Percentiles rank a stretch among this genome's conserved stretches.
Evolutionary conservation across 148 eudicot genomes (phyloP).

Genomic region (Tetragonia tetragonoides): DNA sequence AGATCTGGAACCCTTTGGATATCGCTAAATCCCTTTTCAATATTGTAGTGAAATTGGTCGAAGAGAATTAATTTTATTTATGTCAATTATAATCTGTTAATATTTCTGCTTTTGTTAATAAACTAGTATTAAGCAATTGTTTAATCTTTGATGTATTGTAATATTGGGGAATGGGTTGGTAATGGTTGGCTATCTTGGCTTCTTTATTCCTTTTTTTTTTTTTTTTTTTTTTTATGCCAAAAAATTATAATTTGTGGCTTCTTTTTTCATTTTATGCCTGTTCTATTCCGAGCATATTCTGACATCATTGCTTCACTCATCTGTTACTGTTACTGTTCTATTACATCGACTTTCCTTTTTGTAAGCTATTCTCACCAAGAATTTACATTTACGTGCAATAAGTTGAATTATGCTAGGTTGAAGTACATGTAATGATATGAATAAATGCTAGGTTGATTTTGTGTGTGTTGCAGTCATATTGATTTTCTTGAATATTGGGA

Average conservation of each 20-base stretch:
- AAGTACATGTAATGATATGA: neutral
- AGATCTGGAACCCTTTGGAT: conserved; percentile 16
- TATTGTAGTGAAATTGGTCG: neutral
- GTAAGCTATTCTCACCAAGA: neutral
- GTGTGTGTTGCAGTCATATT: neutral
- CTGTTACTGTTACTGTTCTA: conserved; percentile 8
- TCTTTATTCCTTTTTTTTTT: neutral
- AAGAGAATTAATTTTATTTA: neutral
- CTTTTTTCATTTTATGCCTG: neutral
- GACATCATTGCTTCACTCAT: neutral
- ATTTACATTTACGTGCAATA: too few species aligned
- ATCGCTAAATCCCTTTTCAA: neutral
- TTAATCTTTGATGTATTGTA: neutral
- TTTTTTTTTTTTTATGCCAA: neutral
- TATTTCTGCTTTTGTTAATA: neutral
- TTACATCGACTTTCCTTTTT: neutral
- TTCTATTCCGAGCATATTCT: neutral
- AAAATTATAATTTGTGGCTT: neutral
- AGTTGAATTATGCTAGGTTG: too few species aligned
- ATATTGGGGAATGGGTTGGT: neutral
- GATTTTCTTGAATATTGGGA: neutral
- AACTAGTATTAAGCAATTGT: neutral
- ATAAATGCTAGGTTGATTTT: neutral
- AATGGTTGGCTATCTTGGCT: neutral
- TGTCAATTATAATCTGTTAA: neutral